phyloP scores from a whole-genome alignment of 2,329 filamentous ascomycete species.

The Sphaerulina vaccinii region DNA sequence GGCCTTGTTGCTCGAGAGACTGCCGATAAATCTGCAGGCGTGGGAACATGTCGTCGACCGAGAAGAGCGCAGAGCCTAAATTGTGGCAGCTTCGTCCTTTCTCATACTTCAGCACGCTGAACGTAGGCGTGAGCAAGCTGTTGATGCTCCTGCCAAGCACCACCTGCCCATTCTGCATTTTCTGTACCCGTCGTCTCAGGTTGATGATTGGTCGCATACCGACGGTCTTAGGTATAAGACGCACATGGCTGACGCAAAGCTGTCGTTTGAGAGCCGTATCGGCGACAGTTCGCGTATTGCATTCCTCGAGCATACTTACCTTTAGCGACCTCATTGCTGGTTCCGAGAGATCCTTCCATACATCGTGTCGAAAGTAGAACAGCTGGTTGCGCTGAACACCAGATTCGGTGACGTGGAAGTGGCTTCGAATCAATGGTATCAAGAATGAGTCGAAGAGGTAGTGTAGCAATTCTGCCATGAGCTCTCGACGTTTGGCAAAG shows the following conservation, averaged over 20 bases:
- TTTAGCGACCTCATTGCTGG: slow-evolving; percentile 69
- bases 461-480: slow-evolving; percentile 84
- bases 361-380: slow-evolving; percentile 92
- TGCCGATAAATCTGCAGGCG: slow-evolving; percentile 69
- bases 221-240: slow-evolving; percentile 76
- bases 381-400: slow-evolving; percentile 74
- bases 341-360: slow-evolving; percentile 76
- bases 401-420: slow-evolving; percentile 95
- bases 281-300: slow-evolving; percentile 59
- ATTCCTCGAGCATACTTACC: slow-evolving; percentile 72
- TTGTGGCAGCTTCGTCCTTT: slow-evolving; percentile 55
- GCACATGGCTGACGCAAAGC: slow-evolving; percentile 74
- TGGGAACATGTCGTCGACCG: slow-evolving; percentile 74
- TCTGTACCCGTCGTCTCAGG: slow-evolving; percentile 63
- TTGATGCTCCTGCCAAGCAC: slow-evolving; percentile 67
- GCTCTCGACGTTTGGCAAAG: slow-evolving; percentile 69
- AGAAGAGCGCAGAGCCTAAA: slow-evolving; percentile 79
- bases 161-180: slow-evolving; percentile 53
- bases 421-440: slow-evolving; percentile 79
- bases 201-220: slow-evolving; percentile 87
- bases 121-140: slow-evolving; percentile 67
- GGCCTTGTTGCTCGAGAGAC: slow-evolving; percentile 41
- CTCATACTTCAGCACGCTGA: slow-evolving; percentile 75
- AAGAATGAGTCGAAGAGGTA: slow-evolving; percentile 90
- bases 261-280: slow-evolving; percentile 60